A percentile compares a stretch with the other conserved stretches of the same genome.
phyloP scores from a whole-genome alignment of 768 basidiomycete genomes.

The Collybia sordida region DNA sequence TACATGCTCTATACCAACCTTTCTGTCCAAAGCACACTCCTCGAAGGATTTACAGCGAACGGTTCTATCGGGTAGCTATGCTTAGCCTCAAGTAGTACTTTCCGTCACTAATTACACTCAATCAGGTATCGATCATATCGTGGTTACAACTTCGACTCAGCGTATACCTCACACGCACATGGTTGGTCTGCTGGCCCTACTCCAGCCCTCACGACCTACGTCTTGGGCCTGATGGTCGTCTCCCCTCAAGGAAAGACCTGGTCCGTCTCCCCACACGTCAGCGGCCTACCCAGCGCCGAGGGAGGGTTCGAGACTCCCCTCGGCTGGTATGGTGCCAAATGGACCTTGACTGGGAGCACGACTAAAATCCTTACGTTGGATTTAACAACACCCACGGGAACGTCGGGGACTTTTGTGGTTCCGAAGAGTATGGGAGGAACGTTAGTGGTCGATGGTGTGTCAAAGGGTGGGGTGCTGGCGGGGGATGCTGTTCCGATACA shows the following conservation, averaged over 20 bases:
- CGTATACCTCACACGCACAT: conserved; percentile 60
- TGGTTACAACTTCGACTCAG: conserved; percentile 57
- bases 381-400: conserved; percentile 28
- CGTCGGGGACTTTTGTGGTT: conserved; percentile 13
- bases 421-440: conserved; percentile 31
- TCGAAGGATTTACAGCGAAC: conserved; percentile 59
- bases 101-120: neutral
- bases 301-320: conserved; percentile 55
- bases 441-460: conserved; percentile 22
- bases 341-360: conserved; percentile 26
- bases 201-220: conserved; percentile 54
- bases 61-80: conserved; percentile 48
- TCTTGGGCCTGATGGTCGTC: conserved; percentile 52
- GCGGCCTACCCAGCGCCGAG: conserved; percentile 37
- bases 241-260: conserved; percentile 47
- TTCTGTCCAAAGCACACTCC: conserved; percentile 54
- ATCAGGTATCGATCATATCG: conserved; percentile 48
- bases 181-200: conserved; percentile 63
- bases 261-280: conserved; percentile 45
- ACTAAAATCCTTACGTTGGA: conserved; percentile 16
- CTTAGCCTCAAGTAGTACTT: neutral
- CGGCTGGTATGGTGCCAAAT: conserved; percentile 50
- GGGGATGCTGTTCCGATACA: conserved; percentile 6
- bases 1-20: conserved; percentile 58
- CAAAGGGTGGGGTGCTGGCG: conserved; percentile 6